Base-by-base conservation (phyloP, 148 eudicot species). In the Bassia scoparia region DNA sequence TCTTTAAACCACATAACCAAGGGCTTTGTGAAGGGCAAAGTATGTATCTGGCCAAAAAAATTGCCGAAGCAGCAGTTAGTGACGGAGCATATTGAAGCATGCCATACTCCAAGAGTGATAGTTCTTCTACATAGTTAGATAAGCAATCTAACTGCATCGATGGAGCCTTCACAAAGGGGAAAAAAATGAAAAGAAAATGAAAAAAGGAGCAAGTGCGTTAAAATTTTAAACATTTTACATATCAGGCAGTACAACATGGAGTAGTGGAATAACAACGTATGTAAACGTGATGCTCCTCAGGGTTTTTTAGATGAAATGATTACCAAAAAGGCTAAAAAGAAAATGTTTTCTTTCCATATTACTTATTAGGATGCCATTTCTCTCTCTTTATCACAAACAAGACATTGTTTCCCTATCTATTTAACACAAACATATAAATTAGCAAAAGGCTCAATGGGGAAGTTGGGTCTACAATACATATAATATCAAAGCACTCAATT, bases 11-110 rank as follows among this genome's bases (percentile, higher is more conserved):
- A 71, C 89, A 59, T 88, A 95, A 97, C 97, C 99, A 95, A 31
- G 99, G 99, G 68, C 74, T 87, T 67, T 82, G 79, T 48, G 93
- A 81, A 62, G 96, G 91, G 27, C 53, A 38, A 49, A 95, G 89
- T 18, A 89, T 82, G 62, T 72, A 91, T 63, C 70, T 86, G 78
- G 99, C 97, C 84, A 95, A 77, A 79, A 95, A 91, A 56, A 87
- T 83, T 27, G 97, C 82, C 11, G 99, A 91, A 72, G 99, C 99
- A 63, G 99, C 99, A 69, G 84, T 75, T 2, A 91, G 44, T 4
- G 99, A 95, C 6, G 97, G 99, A 66, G 89, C 78, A 78, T 84
- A 89, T 55, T 84, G 77, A 74, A 95, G 92, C 97, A 95, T 89
- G 72, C 29, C 79, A 89, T 91, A 95, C 73, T 95, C 97, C 56